Percentiles rank a stretch among this genome's conserved stretches.
Evolutionary conservation across 768 basidiomycete genomes (phyloP).

Genomic region (Zangia roseola): DNA sequence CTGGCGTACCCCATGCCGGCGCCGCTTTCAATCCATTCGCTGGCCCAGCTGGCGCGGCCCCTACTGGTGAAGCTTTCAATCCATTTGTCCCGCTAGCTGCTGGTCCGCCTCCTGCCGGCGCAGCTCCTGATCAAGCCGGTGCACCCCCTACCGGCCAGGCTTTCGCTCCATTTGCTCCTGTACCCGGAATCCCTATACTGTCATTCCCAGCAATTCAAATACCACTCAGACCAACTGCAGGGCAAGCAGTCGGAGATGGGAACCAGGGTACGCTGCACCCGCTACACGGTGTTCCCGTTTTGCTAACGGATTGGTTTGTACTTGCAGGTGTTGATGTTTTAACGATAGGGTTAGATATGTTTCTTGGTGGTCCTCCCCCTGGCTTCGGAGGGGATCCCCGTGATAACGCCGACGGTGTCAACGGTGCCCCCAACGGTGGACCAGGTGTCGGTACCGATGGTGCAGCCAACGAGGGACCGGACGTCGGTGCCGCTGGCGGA

Average conservation of each 20-base stretch:
- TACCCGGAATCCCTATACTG: slow-evolving; percentile 26
- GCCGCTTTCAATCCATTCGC: slow-evolving; percentile 9
- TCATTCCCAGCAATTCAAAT: slow-evolving; percentile 29
- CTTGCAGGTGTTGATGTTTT: slow-evolving; percentile 26
- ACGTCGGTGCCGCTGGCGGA: slow-evolving; percentile 13
- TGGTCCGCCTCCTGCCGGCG: neutral
- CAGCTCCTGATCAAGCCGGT: slow-evolving; percentile 3
- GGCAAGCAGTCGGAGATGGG: slow-evolving; percentile 10
- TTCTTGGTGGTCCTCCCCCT: slow-evolving; percentile 24
- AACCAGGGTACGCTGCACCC: slow-evolving; percentile 17
- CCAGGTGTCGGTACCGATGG: slow-evolving; percentile 9
- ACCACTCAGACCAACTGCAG: slow-evolving; percentile 16
- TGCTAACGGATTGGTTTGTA: slow-evolving; percentile 11
- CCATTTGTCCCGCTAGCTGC: slow-evolving; percentile 9
- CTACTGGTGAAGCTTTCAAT: slow-evolving; percentile 4
- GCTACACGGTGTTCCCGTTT: slow-evolving; percentile 9
- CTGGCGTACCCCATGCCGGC: no score
- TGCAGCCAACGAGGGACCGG: slow-evolving; percentile 3
- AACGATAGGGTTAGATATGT: slow-evolving; percentile 43
- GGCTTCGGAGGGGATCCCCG: slow-evolving; percentile 10
- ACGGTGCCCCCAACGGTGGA: neutral
- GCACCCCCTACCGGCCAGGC: slow-evolving; percentile 3
- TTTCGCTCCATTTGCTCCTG: slow-evolving; percentile 11
- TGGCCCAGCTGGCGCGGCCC: slow-evolving; percentile 6
- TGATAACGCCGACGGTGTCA: slow-evolving; percentile 6